Evolutionary conservation across 768 basidiomycete species (phyloP), one percentile per base, ranked within the genome.

Genomic region (Omphalotus guepiniiformis): DNA sequence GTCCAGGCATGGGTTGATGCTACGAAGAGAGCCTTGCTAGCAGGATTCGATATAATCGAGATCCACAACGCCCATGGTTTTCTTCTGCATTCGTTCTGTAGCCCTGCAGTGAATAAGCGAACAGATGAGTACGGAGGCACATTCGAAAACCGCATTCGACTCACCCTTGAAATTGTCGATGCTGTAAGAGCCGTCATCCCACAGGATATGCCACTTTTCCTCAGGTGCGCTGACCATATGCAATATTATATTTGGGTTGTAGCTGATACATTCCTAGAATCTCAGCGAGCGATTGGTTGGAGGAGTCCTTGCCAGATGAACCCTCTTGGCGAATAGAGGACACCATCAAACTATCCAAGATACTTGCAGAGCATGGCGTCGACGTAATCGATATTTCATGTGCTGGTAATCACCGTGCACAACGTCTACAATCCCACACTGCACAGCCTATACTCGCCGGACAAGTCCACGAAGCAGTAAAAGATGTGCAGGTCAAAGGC

Each of bases 201-300:
- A 0, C 60, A 69, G 3, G 63, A 71, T 11, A 81, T 80, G 71
- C 87, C 91, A 1, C 64, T 93, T 15, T 88, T 91, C 65, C 68
- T 85, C 46, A 74, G 89, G 81, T 80, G 53, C 22, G 67, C 19
- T 8, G 25, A 53, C 2, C 32, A 2, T 41, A 19, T 26, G 19
- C 4, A 2, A n/a, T 25, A 5, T 28, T 27, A 16, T 47, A 28
- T 39, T 13, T 23, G 27, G 6, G 26, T 26, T 12, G 11, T 47
- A 66, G 21, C 12, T 19, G 4, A 45, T 37, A 42, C n/a, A 50
- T 38, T 16, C 16, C 12, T 32, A 80, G 82, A 18, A 64, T 91
- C 19, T 84, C 82, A 34, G 90, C 79, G 1, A 83, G 80, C 0
- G 90, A 91, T 49, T 87, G 87, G 82, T 65, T 86, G 6, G 80